Evolutionary conservation across 495 filamentous ascomycete genomes (phyloP), one percentile per base, ranked within the genome.

Genomic region (Hypoxylon perforatum): DNA sequence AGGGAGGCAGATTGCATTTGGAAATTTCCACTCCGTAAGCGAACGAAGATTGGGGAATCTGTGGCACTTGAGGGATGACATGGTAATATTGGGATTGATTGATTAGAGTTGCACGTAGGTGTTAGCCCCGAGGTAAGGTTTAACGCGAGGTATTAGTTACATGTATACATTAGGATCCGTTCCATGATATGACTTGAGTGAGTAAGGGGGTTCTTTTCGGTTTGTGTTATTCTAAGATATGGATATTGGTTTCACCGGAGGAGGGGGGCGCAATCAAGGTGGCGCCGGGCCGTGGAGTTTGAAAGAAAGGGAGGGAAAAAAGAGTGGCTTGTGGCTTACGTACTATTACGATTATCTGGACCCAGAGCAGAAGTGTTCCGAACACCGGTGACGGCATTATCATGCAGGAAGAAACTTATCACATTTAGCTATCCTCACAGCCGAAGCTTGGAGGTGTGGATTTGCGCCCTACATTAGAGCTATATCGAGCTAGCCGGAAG

Each of bases 71-170:
- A 41, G 14, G 30, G 48, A 49, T 28, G 25, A 28, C 7, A 63
- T 63, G 44, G 50, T 28, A 7, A 28, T 28, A 61, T 28, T 38
- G 36, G 38, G 47, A 44, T 56, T 36, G 18, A 61, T 28, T 44
- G 18, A 49, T 10, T 22, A 47, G 50, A 48, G 49, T 54, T 41
- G 54, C 35, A 51, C 50, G 18, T 36, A 41, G 15, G 46, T n/a
- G n/a, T 57, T 54, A 57, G 61, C 53, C 44, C 65, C 55, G 55
- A 69, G 59, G 48, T 57, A 58, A n/a, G n/a, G n/a, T n/a, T n/a
- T n/a, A n/a, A n/a, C n/a, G n/a, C 55, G 54, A 69, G 59, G 48
- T 57, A 58, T 58, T 56, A 56, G 48, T 62, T 63, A 23, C 44
- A 46, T 46, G 5, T 15, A 3, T 6, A 9, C 17, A 19, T 44